Base-by-base conservation (phyloP, 2,329 filamentous ascomycete genomes). In the Penicillium janthinellum region DNA sequence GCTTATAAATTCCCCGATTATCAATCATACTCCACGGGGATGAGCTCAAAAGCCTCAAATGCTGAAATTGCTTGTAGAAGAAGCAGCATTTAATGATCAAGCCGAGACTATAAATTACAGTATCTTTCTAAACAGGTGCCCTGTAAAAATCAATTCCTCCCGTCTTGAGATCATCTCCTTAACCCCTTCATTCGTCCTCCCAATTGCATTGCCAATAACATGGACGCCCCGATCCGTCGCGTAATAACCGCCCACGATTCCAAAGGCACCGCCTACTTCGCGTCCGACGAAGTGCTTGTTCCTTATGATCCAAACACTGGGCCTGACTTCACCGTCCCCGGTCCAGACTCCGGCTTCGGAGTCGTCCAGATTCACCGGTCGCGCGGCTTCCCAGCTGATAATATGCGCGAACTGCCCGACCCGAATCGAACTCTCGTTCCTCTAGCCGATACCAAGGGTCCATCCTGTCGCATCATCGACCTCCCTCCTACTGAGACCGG, bases 351-450 rank as follows among this genome's bases (percentile, higher is more conserved):
- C 14, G 64, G 59, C 7, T 70, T 70, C n/a, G 68, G 65, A 5
- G 65, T 71, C 11, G 50, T 71, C 34, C 66, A 71, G 48, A 69
- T 71, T 47, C 68, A 71, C 51, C 66, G 67, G 7, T 69, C 66
- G n/a, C 67, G 66, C 25, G 54, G 63, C 7, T 71, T 68, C 20
- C 69, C 68, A 4, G 69, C 59, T 2, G 62, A 71, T 39, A 70
- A 71, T 42, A 64, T 63, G 59, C 67, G 58, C 12, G 35, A 54
- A 1, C 56, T 70, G 2, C 44, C 44, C 7, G 64, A 69, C 37
- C 67, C 67, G 1, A 63, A 68, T n/a, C 63, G 58, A 44, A 65
- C 63, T 11, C 63, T 68, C 6, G 62, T 69, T 12, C 67, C 66
- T 4, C 56, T 69, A 5, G 66, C 66, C 11, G 66, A 69, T 20